Percentiles rank a stretch among this genome's conserved stretches.
phyloP scores from a whole-genome alignment of 768 basidiomycete genomes.

The Termitomyces sp. region DNA sequence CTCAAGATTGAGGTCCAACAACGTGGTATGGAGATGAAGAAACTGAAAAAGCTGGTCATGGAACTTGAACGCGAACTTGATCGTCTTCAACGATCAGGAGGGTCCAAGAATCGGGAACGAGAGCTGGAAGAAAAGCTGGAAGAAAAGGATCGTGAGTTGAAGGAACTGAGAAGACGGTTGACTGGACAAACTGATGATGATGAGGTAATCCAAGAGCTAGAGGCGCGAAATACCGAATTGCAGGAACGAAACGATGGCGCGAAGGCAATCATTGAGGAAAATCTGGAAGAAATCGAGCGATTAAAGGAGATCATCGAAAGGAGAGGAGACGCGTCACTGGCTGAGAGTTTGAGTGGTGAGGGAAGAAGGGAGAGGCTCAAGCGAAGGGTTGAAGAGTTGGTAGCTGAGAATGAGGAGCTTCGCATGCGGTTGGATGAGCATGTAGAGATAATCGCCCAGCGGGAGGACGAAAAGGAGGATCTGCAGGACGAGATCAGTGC shows the following conservation, averaged over 20 bases:
- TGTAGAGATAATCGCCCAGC: conserved; percentile 44
- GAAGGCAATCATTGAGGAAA: conserved; percentile 68
- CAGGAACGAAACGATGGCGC: conserved; percentile 72
- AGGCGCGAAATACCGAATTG: conserved; percentile 59
- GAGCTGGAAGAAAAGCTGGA: conserved; percentile 76
- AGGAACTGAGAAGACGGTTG: conserved; percentile 55
- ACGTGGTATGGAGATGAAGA: conserved; percentile 87
- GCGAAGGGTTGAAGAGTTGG: conserved; percentile 49
- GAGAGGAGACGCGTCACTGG: conserved; percentile 34
- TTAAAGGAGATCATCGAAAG: conserved; percentile 64
- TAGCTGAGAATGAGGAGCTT: conserved; percentile 60
- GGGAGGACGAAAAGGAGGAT: conserved; percentile 70
- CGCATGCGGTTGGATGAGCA: conserved; percentile 52
- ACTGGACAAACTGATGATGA: conserved; percentile 38
- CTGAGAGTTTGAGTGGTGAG: conserved; percentile 33
- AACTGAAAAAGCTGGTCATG: conserved; percentile 81
- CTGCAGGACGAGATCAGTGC: conserved; percentile 60
- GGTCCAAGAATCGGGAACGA: conserved; percentile 48
- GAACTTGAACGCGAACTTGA: conserved; percentile 81
- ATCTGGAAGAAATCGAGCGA: conserved; percentile 76
- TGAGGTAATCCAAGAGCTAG: conserved; percentile 46
- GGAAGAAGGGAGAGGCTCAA: conserved; percentile 37
- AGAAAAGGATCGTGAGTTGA: conserved; percentile 64
- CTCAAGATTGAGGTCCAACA: conserved; percentile 91
- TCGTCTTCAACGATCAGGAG: conserved; percentile 49